Base-by-base conservation (phyloP, 2,329 filamentous ascomycete species). In the Calonectria naviculata region DNA sequence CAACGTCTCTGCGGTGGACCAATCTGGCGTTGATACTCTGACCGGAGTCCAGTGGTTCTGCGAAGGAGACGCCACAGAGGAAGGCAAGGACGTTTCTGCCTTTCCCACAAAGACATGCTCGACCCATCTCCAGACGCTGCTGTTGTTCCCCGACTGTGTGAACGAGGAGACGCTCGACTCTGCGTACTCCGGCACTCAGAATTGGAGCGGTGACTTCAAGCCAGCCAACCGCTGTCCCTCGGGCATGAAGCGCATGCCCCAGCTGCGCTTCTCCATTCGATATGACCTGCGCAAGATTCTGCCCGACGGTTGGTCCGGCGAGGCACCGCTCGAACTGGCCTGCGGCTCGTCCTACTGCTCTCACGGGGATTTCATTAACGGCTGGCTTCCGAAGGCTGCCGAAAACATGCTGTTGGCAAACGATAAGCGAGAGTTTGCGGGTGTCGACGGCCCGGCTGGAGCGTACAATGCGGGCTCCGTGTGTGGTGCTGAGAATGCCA, bases 351-450 rank as follows among this genome's bases (percentile, higher is more conserved):
- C 81, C 0, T 86, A 80, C 75, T 83, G 81, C 80, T 79, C 76
- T 12, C 85, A 86, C 71, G 84, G 85, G 15, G 85, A 86, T 74
- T 86, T 86, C 68, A 84, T 86, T 76, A 86, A 86, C 52, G 85
- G 80, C 13, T 87, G 85, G 85, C 78, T 83, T 2, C 75, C 76
- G 17, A 84, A 86, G 65, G 82, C 66, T 3, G 58, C 60, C 5
- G 46, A 68, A 29, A 56, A 68, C 44, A 68, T 64, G 58, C 58
- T 68, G 8, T 31, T 61, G 19, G 62, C 62, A 12, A 70, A 66
- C 42, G 29, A 49, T 24, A 70, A 70, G 62, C 38, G 68, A 52
- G 68, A 67, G n/a, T 67, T 70, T 12, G 56, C 63, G 8, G 68
- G 63, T 13, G 63, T 70, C 5, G 54, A 67, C 17, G 63, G 68